Evolutionary conservation across 202 grass and related monocot genomes (phyloP).

Genomic region (Setaria viridis): DNA sequence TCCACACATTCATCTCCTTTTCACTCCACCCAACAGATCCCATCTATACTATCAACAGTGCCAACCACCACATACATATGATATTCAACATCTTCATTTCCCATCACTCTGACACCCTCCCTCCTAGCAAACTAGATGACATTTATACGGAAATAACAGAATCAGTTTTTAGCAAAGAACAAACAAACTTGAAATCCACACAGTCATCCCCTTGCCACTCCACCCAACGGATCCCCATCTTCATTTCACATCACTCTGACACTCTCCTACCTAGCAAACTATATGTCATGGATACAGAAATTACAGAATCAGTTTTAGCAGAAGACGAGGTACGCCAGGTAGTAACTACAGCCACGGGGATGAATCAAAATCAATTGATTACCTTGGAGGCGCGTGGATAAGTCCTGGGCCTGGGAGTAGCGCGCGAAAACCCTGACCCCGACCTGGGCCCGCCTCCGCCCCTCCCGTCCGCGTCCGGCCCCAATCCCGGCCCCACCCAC

Average conservation of each 20-base stretch:
- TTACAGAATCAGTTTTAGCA: neutral
- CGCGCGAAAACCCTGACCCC: constrained; percentile 57
- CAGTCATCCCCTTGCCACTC: too few relatives aligned
- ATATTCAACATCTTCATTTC: neutral
- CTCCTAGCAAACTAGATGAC: neutral
- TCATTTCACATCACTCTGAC: constrained; percentile 2
- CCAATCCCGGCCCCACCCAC: constrained; percentile 36
- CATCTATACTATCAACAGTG: neutral
- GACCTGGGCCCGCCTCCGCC: constrained; percentile 19
- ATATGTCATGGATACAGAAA: neutral
- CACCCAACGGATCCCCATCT: neutral
- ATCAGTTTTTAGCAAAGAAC: neutral
- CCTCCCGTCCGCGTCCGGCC: constrained; percentile 38
- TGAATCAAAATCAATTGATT: neutral
- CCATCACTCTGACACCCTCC: neutral
- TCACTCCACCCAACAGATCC: neutral
- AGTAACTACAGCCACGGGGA: neutral
- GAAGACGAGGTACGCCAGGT: neutral
- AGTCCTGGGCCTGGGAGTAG: constrained; percentile 73
- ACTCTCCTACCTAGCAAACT: neutral
- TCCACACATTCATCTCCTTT: neutral
- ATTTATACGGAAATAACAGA: neutral
- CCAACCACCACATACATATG: neutral
- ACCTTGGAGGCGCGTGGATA: constrained; percentile 72
- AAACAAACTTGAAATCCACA: too few relatives aligned